Evolutionary conservation across 495 filamentous ascomycete species (phyloP), one percentile per base, ranked within the genome.

Genomic region (Platismatia glauca): DNA sequence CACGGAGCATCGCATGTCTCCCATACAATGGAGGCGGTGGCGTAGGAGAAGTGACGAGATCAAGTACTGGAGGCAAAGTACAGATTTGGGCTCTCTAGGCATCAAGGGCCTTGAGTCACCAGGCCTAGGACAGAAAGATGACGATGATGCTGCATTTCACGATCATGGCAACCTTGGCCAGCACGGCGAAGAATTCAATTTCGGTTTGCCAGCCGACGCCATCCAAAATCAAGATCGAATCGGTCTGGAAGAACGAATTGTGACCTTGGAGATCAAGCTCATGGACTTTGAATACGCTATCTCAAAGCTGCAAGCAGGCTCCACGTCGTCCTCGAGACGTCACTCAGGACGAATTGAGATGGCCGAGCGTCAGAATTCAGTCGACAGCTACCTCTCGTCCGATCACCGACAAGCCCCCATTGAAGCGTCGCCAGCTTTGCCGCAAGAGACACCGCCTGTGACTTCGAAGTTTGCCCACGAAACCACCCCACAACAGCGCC

Each of bases 271-370:
- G 57, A 78, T 82, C 7, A 82, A 82, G 57, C 70, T 82, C 43
- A 81, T 82, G 64, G 80, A 82, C 41, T 70, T 82, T 12, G 80
- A 82, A 63, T 81, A 80, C 55, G 80, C 80, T 2, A 79, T 82
- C 58, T 79, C 80, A 0, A 75, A 79, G 41, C 72, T 82, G 65
- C 80, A 82, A 70, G 74, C 69, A 35, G 68, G 61, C 29, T 61
- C 58, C 24, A 55, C 24, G 7, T 35, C 43, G 16, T 41, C 60
- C 27, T 64, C 58, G 18, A 60, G 57, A 48, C 57, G 61, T 13
- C 57, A 57, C 41, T 64, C 65, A n/a, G 48, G 55, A 15, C 52
- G 43, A 39, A 34, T 7, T 16, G 65, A 58, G 13, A 33, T 44
- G 44, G 27, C 22, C 34, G 52, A 37, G 27, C 61, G 61, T 20